Conservation (phyloP, 169 alveolate species). For the Plasmodium inui region DNA sequence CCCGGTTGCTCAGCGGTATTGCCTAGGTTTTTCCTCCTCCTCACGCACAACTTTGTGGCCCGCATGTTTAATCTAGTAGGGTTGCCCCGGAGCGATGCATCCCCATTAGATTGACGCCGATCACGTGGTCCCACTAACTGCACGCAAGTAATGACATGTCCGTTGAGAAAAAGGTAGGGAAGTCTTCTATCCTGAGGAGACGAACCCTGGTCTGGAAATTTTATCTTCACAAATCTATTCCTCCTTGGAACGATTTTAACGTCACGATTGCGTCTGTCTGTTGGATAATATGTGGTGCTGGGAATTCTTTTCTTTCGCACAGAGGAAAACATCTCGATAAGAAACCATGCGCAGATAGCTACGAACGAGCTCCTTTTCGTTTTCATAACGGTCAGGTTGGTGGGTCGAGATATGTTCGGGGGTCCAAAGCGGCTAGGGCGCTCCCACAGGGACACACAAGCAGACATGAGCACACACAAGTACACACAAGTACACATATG, state of each 20-base stretch:
- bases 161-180: not conserved
- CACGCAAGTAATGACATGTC: not conserved
- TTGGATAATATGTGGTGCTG: not conserved
- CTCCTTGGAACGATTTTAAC: not conserved
- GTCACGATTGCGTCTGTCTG: not conserved
- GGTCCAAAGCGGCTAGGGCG: not conserved
- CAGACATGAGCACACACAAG: not conserved
- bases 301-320: not conserved
- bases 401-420: not conserved
- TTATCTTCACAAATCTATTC: not conserved
- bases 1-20: not conserved
- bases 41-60: not conserved
- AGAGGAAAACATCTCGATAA: slow-evolving; percentile 3
- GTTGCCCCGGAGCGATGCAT: not conserved
- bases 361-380: slow-evolving; percentile 7
- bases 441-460: not conserved
- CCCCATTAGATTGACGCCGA: not conserved
- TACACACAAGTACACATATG: not conserved
- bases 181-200: not conserved
- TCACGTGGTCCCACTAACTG: not conserved
- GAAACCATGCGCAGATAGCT: slow-evolving; percentile 2
- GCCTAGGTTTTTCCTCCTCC: not conserved
- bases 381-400: slow-evolving; percentile 21
- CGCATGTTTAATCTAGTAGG: not conserved
- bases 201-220: not conserved